Evolutionary conservation across 208 protist species (phyloP), one percentile per base, ranked within the genome.

Genomic region (Leishmania major): DNA sequence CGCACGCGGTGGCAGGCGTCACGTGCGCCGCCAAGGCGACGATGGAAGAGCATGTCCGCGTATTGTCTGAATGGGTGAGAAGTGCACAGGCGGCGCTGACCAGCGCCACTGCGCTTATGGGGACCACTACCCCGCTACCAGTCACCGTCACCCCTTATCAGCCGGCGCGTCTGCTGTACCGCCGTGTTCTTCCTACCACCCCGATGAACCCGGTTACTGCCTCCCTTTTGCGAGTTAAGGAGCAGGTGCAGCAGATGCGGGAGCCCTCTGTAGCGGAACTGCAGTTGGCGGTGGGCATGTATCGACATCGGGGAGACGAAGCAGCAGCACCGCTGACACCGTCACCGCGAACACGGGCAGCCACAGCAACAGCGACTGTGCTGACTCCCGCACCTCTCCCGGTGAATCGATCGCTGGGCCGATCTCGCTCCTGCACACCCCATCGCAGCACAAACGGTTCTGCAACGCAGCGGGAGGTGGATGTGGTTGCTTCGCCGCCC

Each of bases 161-260:
- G 62, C n/a, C 10, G 5, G 37, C 25, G 11, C 51, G 72, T 3
- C 79, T 79, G 37, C 47, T 57, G 72, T 92, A 92, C 75, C 85
- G 79, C 17, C 91, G 87, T 47, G 55, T 92, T 37, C 60, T 92
- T 37, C 88, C 84, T 10, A 43, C 80, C 6, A 57, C 82, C 8
- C 76, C 83, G 7, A 81, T 89, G 11, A 94, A 87, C 77, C 84
- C 88, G 0, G 85, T 88, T 31, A 87, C 82, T 1, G 82, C 86
- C n/a, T 89, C 87, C 31, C 78, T 95, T 70, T 81, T 89, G 59
- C 81, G 85, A n/a, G 88, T 93, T n/a, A 84, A 89, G 76, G 87
- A 91, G 40, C 90, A 93, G 75, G 83, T 88, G 55, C 79, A 77
- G 45, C 77, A 92, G 76, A 82, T 92, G 69, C 85, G 88, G 45